Conservation (phyloP, 1,284 basidiomycete species). For the Fomitopsis betulina region DNA sequence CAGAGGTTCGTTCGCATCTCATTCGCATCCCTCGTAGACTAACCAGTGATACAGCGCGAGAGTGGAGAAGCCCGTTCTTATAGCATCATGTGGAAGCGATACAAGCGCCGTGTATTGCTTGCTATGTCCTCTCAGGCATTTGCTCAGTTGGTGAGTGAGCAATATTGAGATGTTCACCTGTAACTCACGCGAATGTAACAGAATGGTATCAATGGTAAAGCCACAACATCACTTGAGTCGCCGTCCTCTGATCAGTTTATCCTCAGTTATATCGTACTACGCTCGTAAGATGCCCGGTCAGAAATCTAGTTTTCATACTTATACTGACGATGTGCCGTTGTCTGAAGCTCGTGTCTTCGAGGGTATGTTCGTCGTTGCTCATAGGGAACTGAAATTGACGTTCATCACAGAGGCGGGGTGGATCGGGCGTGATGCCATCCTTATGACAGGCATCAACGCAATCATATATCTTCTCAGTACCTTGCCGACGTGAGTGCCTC, state of each 20-base stretch:
- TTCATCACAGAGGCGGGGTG: constrained; percentile 81
- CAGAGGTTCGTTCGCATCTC: constrained; percentile 53
- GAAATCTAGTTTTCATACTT: constrained; percentile 1
- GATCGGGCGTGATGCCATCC: constrained; percentile 93
- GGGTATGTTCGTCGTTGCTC: constrained; percentile 41
- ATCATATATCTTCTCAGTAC: constrained; percentile 85
- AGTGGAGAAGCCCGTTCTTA: constrained; percentile 83
- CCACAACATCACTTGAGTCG: not conserved
- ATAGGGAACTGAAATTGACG: constrained; percentile 4
- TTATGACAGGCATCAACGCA: constrained; percentile 97
- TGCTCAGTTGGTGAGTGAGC: constrained; percentile 75
- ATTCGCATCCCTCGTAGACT: not conserved
- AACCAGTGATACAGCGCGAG: constrained; percentile 42
- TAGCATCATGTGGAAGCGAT: constrained; percentile 81
- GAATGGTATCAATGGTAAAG: constrained; percentile 87
- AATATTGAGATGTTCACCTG: constrained; percentile 6
- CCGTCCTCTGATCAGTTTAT: constrained; percentile 2
- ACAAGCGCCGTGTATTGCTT: constrained; percentile 86
- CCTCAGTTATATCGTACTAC: constrained; percentile 88
- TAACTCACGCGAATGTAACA: constrained; percentile 23
- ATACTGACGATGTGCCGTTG: constrained; percentile 10
- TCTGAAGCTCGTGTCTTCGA: constrained; percentile 74
- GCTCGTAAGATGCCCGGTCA: constrained; percentile 56
- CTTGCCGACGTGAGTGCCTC: constrained; percentile 64
- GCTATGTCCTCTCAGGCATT: constrained; percentile 99